Conservation (phyloP, 208 protist species). For the Leishmania tropica region DNA sequence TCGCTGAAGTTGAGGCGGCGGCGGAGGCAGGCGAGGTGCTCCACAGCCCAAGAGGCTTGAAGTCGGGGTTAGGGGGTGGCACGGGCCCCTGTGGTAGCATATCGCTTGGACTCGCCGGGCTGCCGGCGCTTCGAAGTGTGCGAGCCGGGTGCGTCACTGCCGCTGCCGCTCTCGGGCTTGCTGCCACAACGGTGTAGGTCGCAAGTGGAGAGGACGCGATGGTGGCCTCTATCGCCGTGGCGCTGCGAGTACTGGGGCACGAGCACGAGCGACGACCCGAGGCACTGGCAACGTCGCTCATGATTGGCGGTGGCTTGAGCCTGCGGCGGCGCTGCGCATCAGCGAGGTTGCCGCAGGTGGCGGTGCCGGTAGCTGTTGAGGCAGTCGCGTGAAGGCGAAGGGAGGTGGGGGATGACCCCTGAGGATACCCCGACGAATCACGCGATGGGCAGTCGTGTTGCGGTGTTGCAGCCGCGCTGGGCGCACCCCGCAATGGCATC, state of each 20-base stretch:
- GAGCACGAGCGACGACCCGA: slow-evolving; percentile 5
- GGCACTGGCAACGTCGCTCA: background rate
- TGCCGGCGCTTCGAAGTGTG: background rate
- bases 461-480: background rate
- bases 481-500: background rate
- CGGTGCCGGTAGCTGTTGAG: background rate
- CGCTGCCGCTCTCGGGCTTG: background rate
- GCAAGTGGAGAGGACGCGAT: background rate
- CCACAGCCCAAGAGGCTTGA: slow-evolving; percentile 10
- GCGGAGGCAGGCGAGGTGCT: background rate
- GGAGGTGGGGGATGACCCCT: background rate
- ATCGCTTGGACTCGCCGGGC: background rate
- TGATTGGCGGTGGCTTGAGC: background rate
- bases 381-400: background rate
- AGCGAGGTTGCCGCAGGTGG: background rate
- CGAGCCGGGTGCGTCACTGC: background rate
- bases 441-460: background rate
- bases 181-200: background rate
- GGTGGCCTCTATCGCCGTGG: background rate
- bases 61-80: background rate
- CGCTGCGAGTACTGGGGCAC: slow-evolving; percentile 3
- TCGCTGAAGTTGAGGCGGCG: background rate
- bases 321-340: background rate
- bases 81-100: background rate
- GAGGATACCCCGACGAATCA: background rate